Conservation (phyloP, 148 eudicot species). For the Talinum fruticosum region DNA sequence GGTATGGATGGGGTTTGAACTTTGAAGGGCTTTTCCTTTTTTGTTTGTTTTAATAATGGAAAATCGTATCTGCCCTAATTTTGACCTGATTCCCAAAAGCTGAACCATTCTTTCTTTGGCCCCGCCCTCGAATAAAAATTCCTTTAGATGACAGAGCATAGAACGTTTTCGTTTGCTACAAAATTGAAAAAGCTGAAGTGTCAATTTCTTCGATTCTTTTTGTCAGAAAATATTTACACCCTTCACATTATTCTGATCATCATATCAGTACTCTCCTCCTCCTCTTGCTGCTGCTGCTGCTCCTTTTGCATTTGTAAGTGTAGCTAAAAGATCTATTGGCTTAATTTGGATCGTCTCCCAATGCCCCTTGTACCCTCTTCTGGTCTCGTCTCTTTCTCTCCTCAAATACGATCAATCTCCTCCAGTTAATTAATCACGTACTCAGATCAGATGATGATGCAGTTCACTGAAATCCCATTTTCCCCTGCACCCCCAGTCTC, state of each 20-base stretch:
- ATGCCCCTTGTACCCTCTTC: conserved; percentile 34
- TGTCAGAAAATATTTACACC: conserved; percentile 19
- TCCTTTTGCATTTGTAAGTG: too few relatives aligned
- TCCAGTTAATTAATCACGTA: not conserved
- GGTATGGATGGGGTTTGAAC: too few relatives aligned
- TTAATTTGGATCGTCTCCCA: too few relatives aligned
- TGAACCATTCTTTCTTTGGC: not conserved
- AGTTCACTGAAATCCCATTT: conserved; percentile 47
- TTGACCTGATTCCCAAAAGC: not conserved
- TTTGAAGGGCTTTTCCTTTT: not conserved
- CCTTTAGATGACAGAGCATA: not conserved
- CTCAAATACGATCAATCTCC: too few relatives aligned
- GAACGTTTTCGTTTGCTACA: conserved; percentile 3
- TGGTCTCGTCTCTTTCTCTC: conserved; percentile 63
- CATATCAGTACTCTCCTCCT: too few relatives aligned
- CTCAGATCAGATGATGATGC: not conserved
- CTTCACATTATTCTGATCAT: not conserved
- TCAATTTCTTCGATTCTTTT: conserved; percentile 45
- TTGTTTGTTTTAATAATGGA: not conserved
- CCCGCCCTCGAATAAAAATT: not conserved
- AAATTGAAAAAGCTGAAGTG: conserved; percentile 40
- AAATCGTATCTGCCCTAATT: not conserved
- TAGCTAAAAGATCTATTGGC: not conserved
- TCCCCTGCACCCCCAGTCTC: conserved; percentile 28
- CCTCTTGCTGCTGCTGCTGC: too few relatives aligned